Base-by-base conservation (phyloP, 2,329 filamentous ascomycete species). In the Microsporum ferrugineum region DNA sequence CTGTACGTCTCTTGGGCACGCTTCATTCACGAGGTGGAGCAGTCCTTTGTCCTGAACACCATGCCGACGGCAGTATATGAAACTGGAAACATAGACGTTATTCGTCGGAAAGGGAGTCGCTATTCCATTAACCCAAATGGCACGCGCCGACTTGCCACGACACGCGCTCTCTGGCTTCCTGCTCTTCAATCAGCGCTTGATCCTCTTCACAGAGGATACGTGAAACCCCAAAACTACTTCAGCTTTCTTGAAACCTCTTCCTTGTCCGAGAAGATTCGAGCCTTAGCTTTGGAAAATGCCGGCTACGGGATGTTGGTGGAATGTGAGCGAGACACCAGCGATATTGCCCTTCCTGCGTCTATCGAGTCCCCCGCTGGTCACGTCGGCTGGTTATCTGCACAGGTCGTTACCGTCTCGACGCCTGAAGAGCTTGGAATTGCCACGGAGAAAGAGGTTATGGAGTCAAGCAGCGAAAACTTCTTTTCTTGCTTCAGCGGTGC, bases 321-420 rank as follows among this genome's bases (percentile, higher is more conserved):
- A 61, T 64, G 62, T 63, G 61, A 63, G 58, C 60, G 58, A 41
- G 62, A 61, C 60, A 59, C 58, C 57, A 53, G 34, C 31, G 62
- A 64, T 61, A 61, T 64, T 62, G 43, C 62, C 14, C 63, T 64
- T 45, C 62, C 61, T 49, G 49, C 62, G 53, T 57, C 45, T 49
- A 64, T 64, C 61, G 62, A 64, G 61, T 63, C 58, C 61, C 58
- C 61, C 58, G 60, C 58, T 53, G 62, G 63, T 64, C 62, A 64
- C 61, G 61, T 64, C 43, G 61, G 62, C 53, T 64, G 62, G 61
- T 58, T 64, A 27, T 64, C 60, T 57, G 62, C 62, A 47, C 61
- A 64, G 61, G 55, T 64, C 62, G 61, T 64, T 57, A 53, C 61
- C 51, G 58, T 64, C 61, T 58, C 62, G 58, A 64, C 62, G 61